Evolutionary conservation across 2,329 filamentous ascomycete species (phyloP), one percentile per base, ranked within the genome.

Genomic region (Paraphoma sp.): DNA sequence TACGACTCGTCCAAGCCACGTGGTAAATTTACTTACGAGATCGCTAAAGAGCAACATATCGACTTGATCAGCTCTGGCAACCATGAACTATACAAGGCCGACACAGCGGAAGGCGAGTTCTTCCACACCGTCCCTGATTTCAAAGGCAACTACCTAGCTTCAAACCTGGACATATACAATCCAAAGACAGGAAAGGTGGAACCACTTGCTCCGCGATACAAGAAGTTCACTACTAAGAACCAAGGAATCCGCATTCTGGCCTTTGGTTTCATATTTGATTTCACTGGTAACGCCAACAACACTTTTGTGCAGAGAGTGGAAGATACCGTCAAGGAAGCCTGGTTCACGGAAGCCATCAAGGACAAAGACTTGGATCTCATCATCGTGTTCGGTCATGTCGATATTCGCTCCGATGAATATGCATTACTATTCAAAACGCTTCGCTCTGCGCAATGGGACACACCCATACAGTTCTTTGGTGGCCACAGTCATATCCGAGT

Each of bases 201-300:
- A 49, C 90, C 93, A 1, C 85, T 97, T 67, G 92, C 93, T 6
- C 88, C 87, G 66, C 86, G 93, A 10, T 98, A 89, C 78, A 89
- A 90, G 74, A 95, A 92, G 72, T 97, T 99, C 77, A 93, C 86
- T 54, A 99, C 95, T 6, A 93, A 93, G 81, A 92, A 96, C 64
- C 91, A 92, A 65, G 90, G 89, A 4, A 87, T 97, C 57, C 86
- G 89, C 14, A 87, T 99, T 55, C 81, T 96, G 47, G 91, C 94
- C 0, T 93, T 99, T 75, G 95, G 95, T 2, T 98, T 99, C 76
- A 80, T 99, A 3, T 99, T 97, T 76, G 88, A 99, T 78, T 99
- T 99, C 69, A 91, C 86, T 0, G 88, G 89, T 16, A 97, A 97
- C 74, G 89, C 90, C 53, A 95, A 97, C 74, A 98, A 98, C 75